phyloP scores from a whole-genome alignment of 2,329 filamentous ascomycete genomes.

The Lasiodiplodia sp. region DNA sequence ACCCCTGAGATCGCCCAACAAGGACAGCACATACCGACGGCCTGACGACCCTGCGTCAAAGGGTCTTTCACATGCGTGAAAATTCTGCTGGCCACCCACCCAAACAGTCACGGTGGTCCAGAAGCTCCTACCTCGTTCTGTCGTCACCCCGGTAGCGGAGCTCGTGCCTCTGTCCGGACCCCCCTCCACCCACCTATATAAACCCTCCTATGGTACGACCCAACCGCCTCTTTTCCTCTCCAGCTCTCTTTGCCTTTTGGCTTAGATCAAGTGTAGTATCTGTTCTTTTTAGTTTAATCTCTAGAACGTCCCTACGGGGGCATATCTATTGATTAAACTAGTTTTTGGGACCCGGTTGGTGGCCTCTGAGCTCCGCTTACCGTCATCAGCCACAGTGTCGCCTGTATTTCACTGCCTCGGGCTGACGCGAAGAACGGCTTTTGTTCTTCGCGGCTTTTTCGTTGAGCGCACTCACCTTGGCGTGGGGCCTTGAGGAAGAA shows the following conservation, averaged over 20 bases:
- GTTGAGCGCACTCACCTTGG: neutral
- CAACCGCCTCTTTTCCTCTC: constrained; percentile 9
- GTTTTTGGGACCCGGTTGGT: constrained; percentile 1
- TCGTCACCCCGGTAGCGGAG: neutral
- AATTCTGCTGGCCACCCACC: neutral
- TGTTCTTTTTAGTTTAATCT: constrained; percentile 24
- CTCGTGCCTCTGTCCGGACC: neutral
- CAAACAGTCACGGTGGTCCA: neutral
- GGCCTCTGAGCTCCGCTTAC: constrained; percentile 10
- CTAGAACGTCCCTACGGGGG: constrained; percentile 8
- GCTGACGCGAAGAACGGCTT: neutral
- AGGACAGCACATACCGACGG: neutral
- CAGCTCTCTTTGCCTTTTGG: constrained; percentile 24
- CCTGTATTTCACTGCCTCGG: constrained; percentile 10
- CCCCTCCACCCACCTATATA: neutral
- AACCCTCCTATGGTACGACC: too few relatives aligned
- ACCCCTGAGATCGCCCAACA: neutral
- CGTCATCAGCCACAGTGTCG: constrained; percentile 6
- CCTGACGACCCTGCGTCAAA: neutral
- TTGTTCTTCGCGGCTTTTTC: neutral
- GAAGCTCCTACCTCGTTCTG: neutral
- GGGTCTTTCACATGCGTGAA: neutral
- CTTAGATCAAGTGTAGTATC: constrained; percentile 23
- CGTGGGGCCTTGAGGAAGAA: constrained; percentile 15
- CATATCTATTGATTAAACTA: constrained; percentile 13